These are phyloP conservation scores for Lathyrus aphaca DNA, from an alignment of 306 rosid genomes.

Conservation along the genomic window DNA sequence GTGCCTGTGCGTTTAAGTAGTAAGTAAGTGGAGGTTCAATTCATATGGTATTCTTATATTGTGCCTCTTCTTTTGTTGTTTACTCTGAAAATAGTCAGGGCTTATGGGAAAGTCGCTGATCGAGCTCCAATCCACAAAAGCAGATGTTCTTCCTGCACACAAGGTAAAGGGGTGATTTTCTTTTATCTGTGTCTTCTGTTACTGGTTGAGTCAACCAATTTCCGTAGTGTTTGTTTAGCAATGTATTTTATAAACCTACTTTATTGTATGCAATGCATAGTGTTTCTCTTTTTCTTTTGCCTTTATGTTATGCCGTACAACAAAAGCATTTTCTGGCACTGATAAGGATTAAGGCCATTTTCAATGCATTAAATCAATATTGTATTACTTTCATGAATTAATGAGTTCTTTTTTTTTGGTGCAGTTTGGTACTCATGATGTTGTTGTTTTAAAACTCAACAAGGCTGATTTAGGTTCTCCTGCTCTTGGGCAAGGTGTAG, in stretches of 20 bases:
- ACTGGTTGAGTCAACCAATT: not conserved
- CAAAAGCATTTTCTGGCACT: not conserved
- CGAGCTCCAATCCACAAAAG: slow-evolving; percentile 85
- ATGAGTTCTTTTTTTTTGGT: slow-evolving; percentile 31
- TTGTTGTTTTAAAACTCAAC: slow-evolving; percentile 88
- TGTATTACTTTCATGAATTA: slow-evolving; percentile 20
- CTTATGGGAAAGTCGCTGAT: slow-evolving; percentile 95
- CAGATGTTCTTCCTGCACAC: slow-evolving; percentile 96
- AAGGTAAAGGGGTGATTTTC: slow-evolving; percentile 58
- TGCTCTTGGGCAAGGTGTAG: slow-evolving; percentile 97
- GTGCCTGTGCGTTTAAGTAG: slow-evolving; percentile 5
- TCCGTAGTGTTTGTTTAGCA: not conserved
- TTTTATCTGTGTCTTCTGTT: slow-evolving; percentile 15
- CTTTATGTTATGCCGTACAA: not conserved
- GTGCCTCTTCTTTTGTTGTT: slow-evolving; percentile 20
- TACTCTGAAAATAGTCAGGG: slow-evolving; percentile 69
- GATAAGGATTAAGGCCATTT: slow-evolving; percentile 15
- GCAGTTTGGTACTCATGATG: slow-evolving; percentile 93
- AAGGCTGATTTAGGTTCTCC: slow-evolving; percentile 92
- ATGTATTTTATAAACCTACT: slow-evolving; percentile 5
- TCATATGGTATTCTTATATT: slow-evolving; percentile 35
- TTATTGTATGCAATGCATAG: slow-evolving; percentile 6
- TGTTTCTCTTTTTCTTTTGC: slow-evolving; percentile 25
- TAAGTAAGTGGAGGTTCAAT: slow-evolving; percentile 14
- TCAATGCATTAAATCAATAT: slow-evolving; percentile 18